These are phyloP conservation scores for Gloeostereum incarnatum DNA, from an alignment of 768 basidiomycete species.

Conservation along the genomic window DNA sequence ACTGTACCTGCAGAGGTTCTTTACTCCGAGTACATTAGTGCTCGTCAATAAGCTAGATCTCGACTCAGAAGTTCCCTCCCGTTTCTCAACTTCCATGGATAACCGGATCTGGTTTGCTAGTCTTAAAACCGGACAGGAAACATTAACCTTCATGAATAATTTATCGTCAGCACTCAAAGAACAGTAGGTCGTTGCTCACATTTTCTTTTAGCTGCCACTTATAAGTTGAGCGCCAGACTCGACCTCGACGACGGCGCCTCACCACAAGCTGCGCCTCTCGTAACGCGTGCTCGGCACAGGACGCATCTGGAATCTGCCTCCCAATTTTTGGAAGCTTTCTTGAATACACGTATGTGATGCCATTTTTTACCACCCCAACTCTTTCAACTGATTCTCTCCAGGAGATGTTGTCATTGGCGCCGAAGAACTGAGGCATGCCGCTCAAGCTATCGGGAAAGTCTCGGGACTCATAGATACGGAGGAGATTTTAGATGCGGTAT, in stretches of 20 bases:
- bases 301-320: conserved; percentile 62
- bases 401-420: conserved; percentile 77
- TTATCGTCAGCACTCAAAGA: conserved; percentile 42
- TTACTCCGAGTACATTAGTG: conserved; percentile 52
- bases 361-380: neutral
- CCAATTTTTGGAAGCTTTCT: conserved; percentile 52
- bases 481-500: conserved; percentile 76
- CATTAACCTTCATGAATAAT: conserved; percentile 46
- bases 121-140: conserved; percentile 49
- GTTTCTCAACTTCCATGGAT: no score
- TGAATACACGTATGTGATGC: conserved; percentile 31
- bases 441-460: conserved; percentile 76
- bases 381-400: conserved; percentile 10
- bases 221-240: no score
- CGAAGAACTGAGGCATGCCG: conserved; percentile 84
- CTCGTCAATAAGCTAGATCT: conserved; percentile 79
- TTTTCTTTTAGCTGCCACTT: neutral
- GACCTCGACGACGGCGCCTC: conserved; percentile 16
- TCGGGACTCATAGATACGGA: conserved; percentile 75
- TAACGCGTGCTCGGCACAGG: conserved; percentile 77
- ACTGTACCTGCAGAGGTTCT: conserved; percentile 32
- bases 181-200: conserved; percentile 25
- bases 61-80: conserved; percentile 9
- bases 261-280: conserved; percentile 44
- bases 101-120: no score